Percentiles rank a stretch among this genome's conserved stretches.
Conservation (phyloP, 495 filamentous ascomycete genomes). For the Daldinia childiae region DNA sequence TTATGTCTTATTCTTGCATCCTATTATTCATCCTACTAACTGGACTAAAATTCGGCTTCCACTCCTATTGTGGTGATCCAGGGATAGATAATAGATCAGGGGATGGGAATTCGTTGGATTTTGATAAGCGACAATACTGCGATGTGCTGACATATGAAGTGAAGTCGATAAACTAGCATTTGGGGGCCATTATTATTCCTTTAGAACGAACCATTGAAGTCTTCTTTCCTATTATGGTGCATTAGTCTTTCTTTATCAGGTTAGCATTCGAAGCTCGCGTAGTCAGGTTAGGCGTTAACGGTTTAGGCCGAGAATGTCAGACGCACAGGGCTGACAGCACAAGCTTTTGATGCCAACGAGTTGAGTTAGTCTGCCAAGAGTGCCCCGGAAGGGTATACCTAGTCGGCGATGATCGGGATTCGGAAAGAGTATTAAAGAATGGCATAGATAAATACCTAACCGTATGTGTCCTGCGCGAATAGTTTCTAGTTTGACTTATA, state of each 20-base stretch:
- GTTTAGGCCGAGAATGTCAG: conserved; percentile 13
- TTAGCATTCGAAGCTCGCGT: not conserved
- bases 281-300: not conserved
- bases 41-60: not conserved
- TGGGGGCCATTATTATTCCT: not conserved
- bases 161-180: not conserved
- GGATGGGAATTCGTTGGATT: not conserved
- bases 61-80: conserved; percentile 11
- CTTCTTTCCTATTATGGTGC: not conserved
- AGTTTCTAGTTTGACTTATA: not conserved
- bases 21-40: conserved; percentile 6
- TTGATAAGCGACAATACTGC: not conserved
- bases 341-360: conserved; percentile 3
- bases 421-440: conserved; percentile 2
- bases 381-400: not conserved
- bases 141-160: conserved; percentile 2
- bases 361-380: conserved; percentile 25
- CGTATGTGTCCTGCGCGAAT: not conserved
- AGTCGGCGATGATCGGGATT: not conserved
- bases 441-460: not conserved
- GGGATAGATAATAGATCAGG: conserved; percentile 9
- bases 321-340: conserved; percentile 30
- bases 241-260: not conserved
- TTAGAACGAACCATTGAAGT: not conserved
- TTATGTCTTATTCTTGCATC: conserved; percentile 21